A percentile compares a stretch with the other conserved stretches of the same genome.
phyloP scores from a whole-genome alignment of 140 eudicot species.

The Stevia rebaudiana region DNA sequence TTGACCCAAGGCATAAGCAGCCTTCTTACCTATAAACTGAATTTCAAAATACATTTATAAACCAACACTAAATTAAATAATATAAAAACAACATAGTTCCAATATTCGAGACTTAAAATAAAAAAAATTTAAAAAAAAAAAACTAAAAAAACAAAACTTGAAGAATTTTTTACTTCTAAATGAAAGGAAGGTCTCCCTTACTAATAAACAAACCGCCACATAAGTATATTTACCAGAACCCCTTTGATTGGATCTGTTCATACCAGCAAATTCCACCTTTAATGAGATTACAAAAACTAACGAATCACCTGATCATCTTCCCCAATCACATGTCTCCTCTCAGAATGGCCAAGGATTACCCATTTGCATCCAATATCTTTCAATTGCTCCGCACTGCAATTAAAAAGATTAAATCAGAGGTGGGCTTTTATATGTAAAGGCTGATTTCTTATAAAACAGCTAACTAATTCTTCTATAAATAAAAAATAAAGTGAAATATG shows the following conservation, averaged over 20 bases:
- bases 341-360: constrained; percentile 98
- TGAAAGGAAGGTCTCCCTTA: too few species aligned
- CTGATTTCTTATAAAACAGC: not conserved
- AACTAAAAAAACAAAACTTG: not conserved
- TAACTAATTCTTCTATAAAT: not conserved
- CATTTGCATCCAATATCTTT: constrained; percentile 94
- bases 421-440: not conserved
- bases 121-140: too few species aligned
- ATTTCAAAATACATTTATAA: not conserved
- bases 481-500: not conserved
- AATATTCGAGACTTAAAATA: too few species aligned
- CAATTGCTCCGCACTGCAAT: constrained; percentile 77
- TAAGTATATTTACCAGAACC: not conserved
- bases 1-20: constrained; percentile 91
- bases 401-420: not conserved
- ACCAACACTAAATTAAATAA: not conserved
- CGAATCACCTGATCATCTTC: constrained; percentile 67
- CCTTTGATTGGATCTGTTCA: not conserved
- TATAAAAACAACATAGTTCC: not conserved
- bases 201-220: not conserved
- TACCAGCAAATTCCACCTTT: not conserved
- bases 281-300: not conserved
- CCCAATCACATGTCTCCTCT: constrained; percentile 77
- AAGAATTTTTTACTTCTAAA: too few species aligned
- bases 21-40: constrained; percentile 98